Evolutionary conservation across 257 asterid genomes (phyloP).

Genomic region (Primulina eburnea): DNA sequence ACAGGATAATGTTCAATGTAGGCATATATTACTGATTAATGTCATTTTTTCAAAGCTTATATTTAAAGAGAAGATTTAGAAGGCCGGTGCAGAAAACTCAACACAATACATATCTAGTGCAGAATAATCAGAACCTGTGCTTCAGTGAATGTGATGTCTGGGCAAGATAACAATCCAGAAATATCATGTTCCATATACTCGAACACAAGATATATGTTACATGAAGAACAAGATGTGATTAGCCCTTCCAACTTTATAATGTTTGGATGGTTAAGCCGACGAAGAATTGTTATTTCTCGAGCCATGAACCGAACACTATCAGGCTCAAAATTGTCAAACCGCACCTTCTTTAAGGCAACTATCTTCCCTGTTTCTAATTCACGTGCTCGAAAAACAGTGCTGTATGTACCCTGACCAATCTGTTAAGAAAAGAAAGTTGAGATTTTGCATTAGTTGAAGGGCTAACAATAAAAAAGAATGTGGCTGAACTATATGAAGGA

Average conservation of each 20-base stretch:
- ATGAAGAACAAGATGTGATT: slow-evolving; percentile 74
- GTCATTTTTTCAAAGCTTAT: neutral
- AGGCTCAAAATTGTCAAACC: slow-evolving; percentile 92
- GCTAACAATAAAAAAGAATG: neutral
- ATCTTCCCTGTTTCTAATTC: slow-evolving; percentile 72
- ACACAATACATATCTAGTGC: neutral
- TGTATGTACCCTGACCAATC: slow-evolving; percentile 98
- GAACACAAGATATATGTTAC: slow-evolving; percentile 89
- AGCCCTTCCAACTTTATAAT: slow-evolving; percentile 79
- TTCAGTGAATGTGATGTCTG: slow-evolving; percentile 74
- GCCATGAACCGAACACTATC: slow-evolving; percentile 98
- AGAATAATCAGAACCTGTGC: slow-evolving; percentile 61
- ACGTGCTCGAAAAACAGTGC: slow-evolving; percentile 91
- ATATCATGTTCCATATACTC: slow-evolving; percentile 98
- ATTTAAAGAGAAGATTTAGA: neutral
- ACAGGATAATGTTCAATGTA: slow-evolving; percentile 9
- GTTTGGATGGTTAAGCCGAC: slow-evolving; percentile 90
- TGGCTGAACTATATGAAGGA: neutral
- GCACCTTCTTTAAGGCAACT: slow-evolving; percentile 86
- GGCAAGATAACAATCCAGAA: slow-evolving; percentile 74
- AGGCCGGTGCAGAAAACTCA: neutral
- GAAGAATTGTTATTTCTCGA: slow-evolving; percentile 78
- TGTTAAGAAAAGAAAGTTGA: slow-evolving; percentile 28
- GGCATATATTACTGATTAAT: neutral
- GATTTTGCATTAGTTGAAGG: slow-evolving; percentile 18